Base-by-base conservation (phyloP, 495 filamentous ascomycete genomes). In the Neurospora sp. region DNA sequence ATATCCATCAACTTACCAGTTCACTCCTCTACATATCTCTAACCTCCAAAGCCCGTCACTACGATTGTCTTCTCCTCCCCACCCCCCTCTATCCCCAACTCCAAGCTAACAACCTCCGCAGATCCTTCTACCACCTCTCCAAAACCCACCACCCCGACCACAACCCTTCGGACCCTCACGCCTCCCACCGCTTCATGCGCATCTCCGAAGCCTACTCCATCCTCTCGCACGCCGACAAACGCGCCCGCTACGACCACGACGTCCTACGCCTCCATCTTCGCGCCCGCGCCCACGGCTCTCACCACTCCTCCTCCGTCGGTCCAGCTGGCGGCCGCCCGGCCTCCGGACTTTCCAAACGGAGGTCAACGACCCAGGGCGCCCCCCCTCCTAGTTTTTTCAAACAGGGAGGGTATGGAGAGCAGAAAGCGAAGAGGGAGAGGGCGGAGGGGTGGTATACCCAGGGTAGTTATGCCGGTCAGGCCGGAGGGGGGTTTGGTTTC, bases 141-240 rank as follows among this genome's bases (percentile, higher is more conserved):
- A 96, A 97, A 83, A 81, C 84, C 69, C 92, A 97, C 88, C 96
- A 99, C 85, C 96, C 96, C 16, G 96, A 99, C 88, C 90, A 87
- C 82, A 96, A 98, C 86, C 92, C 87, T 72, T 69, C 83, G 73
- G 90, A 97, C 83, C 91, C 92, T 1, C 79, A 85, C 74, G 92
- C 96, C 72, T 83, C 90, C 27, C 78, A 85, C 41, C 92, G 91
- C 79, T 99, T 99, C 88, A 88, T 94, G 82, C 84, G 87, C 73
- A 92, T 99, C 79, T 91, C 88, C 81, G 91, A 94, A 79, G 95
- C 96, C 77, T 98, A 98, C 87, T 85, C 90, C 69, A 80, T 91
- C 59, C 93, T 99, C 61, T 85, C 88, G 69, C 88, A 90, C 78
- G 82, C 89, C 53, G 82, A 87, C 18, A 94, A 92, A 76, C 93